phyloP scores from a whole-genome alignment of 805 yeast species.

The Blastobotrys peoriensis region DNA sequence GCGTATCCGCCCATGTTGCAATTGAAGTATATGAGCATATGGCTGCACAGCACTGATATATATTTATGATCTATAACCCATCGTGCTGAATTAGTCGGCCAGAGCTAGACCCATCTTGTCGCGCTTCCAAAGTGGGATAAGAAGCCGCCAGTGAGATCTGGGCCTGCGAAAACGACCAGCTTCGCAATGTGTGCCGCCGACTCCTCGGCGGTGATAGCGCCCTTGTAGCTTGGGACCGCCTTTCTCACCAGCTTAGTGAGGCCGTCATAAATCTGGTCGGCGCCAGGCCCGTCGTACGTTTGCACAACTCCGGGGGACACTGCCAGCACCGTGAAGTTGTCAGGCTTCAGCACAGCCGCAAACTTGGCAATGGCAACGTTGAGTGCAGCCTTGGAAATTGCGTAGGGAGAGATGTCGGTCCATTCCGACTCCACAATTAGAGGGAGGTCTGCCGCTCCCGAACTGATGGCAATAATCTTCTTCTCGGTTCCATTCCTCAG shows the following conservation, averaged over 20 bases:
- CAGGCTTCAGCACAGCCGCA: slow-evolving; percentile 24
- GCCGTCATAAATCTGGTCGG: not conserved
- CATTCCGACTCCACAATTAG: slow-evolving; percentile 2
- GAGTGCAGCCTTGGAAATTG: slow-evolving; percentile 35
- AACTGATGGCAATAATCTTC: slow-evolving; percentile 11
- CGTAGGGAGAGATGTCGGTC: slow-evolving; percentile 20
- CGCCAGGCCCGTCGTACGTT: slow-evolving; percentile 22
- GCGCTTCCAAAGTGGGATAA: slow-evolving; percentile 11
- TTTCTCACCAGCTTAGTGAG: not conserved
- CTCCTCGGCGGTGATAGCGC: slow-evolving; percentile 19
- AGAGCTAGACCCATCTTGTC: slow-evolving; percentile 1
- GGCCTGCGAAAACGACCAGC: slow-evolving; percentile 20
- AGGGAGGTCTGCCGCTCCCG: slow-evolving; percentile 5
- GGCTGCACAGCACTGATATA: too few relatives aligned
- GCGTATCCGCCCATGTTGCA: too few relatives aligned
- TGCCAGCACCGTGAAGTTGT: slow-evolving; percentile 29
- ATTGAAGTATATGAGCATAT: too few relatives aligned
- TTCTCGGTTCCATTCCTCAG: slow-evolving; percentile 8
- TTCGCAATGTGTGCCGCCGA: slow-evolving; percentile 22
- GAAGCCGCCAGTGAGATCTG: slow-evolving; percentile 22
- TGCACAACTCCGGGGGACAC: slow-evolving; percentile 37
- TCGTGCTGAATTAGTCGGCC: not conserved
- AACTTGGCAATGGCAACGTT: slow-evolving; percentile 29
- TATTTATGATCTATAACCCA: too few relatives aligned
- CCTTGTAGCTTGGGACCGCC: slow-evolving; percentile 4